Base-by-base conservation (phyloP, 2,329 filamentous ascomycete genomes). In the Stagonosporopsis cucurbitacearum region DNA sequence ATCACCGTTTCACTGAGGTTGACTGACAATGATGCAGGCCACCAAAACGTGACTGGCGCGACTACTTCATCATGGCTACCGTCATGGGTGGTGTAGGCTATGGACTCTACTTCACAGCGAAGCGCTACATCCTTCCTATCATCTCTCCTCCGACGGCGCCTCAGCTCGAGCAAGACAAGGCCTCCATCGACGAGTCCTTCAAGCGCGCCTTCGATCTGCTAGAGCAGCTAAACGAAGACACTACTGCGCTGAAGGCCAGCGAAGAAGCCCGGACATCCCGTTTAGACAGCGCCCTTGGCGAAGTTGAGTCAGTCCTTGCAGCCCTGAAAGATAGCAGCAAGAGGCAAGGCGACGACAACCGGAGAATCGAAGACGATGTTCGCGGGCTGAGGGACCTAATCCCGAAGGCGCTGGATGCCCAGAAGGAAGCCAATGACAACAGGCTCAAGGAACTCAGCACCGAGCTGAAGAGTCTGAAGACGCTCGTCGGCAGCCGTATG, bases 1-100 rank as follows among this genome's bases (percentile, higher is more conserved):
- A 11, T 19, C 7, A 22, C n/a, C 25, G 2, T 17, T 33, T 9
- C 11, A 33, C 6, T 17, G 50, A 32, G 15, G 1, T 8, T 11
- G 17, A 20, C 70, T 70, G 54, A 73, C 50, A 23, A 3, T 4
- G 7, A 7, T 1, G 44, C 8, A 77, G 74, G 50, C 70, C 87
- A 2, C 92, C 92, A 3, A 88, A 87, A 72, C 84, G 95, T 70
- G 95, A 99, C 78, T 99, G 95, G 95, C 86, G 96, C 59, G 95
- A 99, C 74, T 98, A 92, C 90, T 99, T 99, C 78, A 98, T 99
- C 77, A 96, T 98, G 92, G 95, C 95, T 7, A 99, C 95, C 0
- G 91, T 98, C 12, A 89, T 96, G 60, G 89, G 92, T 54, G 92
- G 93, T 44, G 88, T 97, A 19, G 85, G 92, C 35, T 98, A 97